A percentile compares a stretch with the other conserved stretches of the same genome.
Evolutionary conservation across 306 rosid genomes (phyloP).

Genomic region (Ochetophila trinervis): DNA sequence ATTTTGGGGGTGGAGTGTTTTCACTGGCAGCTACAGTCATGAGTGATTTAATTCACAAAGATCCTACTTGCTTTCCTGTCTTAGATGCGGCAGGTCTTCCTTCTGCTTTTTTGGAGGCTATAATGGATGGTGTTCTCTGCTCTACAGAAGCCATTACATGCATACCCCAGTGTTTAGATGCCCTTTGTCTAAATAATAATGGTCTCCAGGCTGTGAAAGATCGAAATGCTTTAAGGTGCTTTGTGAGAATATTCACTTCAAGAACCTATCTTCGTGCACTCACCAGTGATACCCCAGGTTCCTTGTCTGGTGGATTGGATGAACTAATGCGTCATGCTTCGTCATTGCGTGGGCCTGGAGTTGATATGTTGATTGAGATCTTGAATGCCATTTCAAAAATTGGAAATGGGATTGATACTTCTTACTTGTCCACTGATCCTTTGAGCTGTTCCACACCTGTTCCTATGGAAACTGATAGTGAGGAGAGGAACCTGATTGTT

Average conservation of each 20-base stretch:
- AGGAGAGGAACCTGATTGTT: constrained; percentile 49
- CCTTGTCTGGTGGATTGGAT: constrained; percentile 90
- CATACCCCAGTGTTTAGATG: constrained; percentile 95
- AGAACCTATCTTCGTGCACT: constrained; percentile 77
- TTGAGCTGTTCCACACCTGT: constrained; percentile 59
- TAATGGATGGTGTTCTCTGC: constrained; percentile 87
- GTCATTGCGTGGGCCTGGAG: constrained; percentile 88
- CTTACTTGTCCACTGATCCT: constrained; percentile 48
- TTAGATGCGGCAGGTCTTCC: constrained; percentile 93
- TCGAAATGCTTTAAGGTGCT: constrained; percentile 82
- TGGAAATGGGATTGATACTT: constrained; percentile 63
- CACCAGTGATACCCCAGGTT: constrained; percentile 73
- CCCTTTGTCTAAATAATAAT: constrained; percentile 77
- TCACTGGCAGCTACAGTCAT: constrained; percentile 95
- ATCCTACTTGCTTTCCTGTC: constrained; percentile 90
- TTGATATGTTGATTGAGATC: constrained; percentile 90
- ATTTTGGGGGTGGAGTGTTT: constrained; percentile 97
- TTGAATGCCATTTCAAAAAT: constrained; percentile 62
- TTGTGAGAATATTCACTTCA: constrained; percentile 90
- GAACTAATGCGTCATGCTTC: constrained; percentile 97
- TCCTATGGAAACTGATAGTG: constrained; percentile 94
- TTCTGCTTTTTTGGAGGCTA: constrained; percentile 87
- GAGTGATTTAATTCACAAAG: constrained; percentile 97
- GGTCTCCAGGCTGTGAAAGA: constrained; percentile 91
- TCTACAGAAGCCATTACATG: constrained; percentile 94